Conservation (phyloP, 2,329 filamentous ascomycete species). For the Colletotrichum abscissum region DNA sequence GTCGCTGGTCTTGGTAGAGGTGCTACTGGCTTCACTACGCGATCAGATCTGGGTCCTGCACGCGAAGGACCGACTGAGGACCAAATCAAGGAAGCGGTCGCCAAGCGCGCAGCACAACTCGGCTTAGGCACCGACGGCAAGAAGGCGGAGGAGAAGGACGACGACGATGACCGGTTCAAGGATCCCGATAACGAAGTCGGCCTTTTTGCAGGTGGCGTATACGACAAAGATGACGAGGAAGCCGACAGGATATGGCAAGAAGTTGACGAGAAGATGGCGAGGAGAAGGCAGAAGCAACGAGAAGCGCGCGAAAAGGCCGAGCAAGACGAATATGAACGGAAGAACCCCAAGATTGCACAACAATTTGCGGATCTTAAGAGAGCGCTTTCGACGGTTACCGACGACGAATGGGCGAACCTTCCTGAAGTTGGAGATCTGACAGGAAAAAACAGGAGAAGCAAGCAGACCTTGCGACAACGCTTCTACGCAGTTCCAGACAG, state of each 20-base stretch:
- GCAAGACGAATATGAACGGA: conserved; percentile 92
- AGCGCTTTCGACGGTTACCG: conserved; percentile 85
- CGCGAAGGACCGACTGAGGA: conserved; percentile 96
- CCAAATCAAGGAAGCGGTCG: conserved; percentile 97
- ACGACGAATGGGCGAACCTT: conserved; percentile 96
- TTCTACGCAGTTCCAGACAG: conserved; percentile 98
- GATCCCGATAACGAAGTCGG: conserved; percentile 98
- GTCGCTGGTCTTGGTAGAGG: conserved; percentile 97
- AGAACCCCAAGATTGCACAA: conserved; percentile 98
- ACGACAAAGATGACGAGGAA: conserved; percentile 97
- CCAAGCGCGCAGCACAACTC: conserved; percentile 89
- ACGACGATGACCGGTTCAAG: conserved; percentile 85
- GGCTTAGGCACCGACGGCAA: conserved; percentile 76
- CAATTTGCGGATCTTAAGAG: conserved; percentile 98
- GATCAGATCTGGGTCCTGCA: conserved; percentile 94
- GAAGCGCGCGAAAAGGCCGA: conserved; percentile 94
- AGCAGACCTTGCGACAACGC: conserved; percentile 83
- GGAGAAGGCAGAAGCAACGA: conserved; percentile 86
- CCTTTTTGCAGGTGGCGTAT: conserved; percentile 93
- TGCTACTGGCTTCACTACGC: conserved; percentile 97
- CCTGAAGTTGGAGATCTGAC: conserved; percentile 98
- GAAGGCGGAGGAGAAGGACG: conserved; percentile 76
- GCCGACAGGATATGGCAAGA: conserved; percentile 95
- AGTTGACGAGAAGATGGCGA: conserved; percentile 97
- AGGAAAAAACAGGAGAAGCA: conserved; percentile 88